Percentiles rank a stretch among this genome's conserved stretches.
Conservation (phyloP, 192 early-diverging fungal species). For the Backusella mclennaniae region DNA sequence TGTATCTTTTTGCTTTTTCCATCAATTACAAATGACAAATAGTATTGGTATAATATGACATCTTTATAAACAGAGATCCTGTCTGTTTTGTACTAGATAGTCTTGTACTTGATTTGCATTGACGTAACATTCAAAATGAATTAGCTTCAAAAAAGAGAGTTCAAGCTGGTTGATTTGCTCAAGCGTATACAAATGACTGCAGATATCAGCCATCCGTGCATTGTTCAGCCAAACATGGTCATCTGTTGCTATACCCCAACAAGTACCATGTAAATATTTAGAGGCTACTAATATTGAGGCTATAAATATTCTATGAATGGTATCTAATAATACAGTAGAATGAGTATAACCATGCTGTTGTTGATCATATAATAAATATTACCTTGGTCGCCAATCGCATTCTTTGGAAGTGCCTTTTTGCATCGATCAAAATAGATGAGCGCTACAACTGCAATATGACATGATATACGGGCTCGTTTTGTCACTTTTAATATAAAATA, state of each 20-base stretch:
- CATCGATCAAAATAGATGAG: conserved; percentile 35
- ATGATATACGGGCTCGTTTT: conserved; percentile 26
- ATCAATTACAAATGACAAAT: neutral
- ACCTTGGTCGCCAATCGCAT: conserved; percentile 39
- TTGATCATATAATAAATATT: neutral
- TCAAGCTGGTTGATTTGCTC: conserved; percentile 36
- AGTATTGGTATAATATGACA: neutral
- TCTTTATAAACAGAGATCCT: conserved; percentile 20
- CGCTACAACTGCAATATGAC: conserved; percentile 33
- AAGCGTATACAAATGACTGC: conserved; percentile 27
- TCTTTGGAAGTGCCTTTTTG: conserved; percentile 31
- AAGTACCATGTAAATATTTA: conserved; percentile 29
- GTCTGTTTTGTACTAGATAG: conserved; percentile 20
- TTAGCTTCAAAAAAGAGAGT: conserved; percentile 24
- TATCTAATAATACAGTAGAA: conserved; percentile 20
- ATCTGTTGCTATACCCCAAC: neutral
- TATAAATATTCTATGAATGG: conserved; percentile 34
- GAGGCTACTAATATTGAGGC: conserved; percentile 36
- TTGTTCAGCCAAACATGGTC: conserved; percentile 26
- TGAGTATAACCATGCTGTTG: neutral
- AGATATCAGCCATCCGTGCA: conserved; percentile 22
- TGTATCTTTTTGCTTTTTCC: too few relatives aligned
- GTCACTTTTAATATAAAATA: conserved; percentile 39
- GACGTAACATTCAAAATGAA: conserved; percentile 29
- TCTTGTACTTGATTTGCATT: conserved; percentile 22